Percentiles rank a stretch among this genome's conserved stretches.
Evolutionary conservation across 805 yeast genomes (phyloP).

Genomic region (Metschnikowia kunwiensis): DNA sequence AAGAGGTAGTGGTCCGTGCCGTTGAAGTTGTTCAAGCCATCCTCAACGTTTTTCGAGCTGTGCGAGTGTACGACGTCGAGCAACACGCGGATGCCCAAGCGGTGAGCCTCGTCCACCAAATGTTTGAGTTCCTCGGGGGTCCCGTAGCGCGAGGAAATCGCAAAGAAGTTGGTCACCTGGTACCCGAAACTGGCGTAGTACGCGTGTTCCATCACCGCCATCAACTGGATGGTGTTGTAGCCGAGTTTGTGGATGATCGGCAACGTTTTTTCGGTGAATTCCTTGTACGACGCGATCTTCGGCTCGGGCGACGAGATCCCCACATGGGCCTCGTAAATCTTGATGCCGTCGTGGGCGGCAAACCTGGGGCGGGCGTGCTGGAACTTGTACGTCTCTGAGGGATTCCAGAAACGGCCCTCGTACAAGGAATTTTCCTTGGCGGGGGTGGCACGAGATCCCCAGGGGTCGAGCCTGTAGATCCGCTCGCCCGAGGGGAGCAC

Average conservation of each 20-base stretch:
- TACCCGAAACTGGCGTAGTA: conserved; percentile 98
- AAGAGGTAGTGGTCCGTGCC: conserved; percentile 95
- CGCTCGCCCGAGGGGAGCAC: conserved; percentile 63
- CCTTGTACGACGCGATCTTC: conserved; percentile 76
- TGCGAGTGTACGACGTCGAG: conserved; percentile 95
- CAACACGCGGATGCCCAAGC: conserved; percentile 78
- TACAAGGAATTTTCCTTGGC: conserved; percentile 53
- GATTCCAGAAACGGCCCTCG: conserved; percentile 95
- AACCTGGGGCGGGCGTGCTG: conserved; percentile 62
- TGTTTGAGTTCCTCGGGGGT: conserved; percentile 93
- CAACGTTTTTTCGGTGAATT: conserved; percentile 73
- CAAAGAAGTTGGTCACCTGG: conserved; percentile 90
- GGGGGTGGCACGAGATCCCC: conserved; percentile 82
- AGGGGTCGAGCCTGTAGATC: conserved; percentile 83
- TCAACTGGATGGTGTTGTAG: conserved; percentile 88
- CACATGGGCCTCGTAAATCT: conserved; percentile 91
- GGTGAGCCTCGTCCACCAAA: conserved; percentile 88
- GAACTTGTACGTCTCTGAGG: conserved; percentile 51
- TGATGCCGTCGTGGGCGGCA: conserved; percentile 42
- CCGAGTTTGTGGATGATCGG: conserved; percentile 87
- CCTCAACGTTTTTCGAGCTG: conserved; percentile 90
- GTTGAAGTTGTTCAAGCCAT: conserved; percentile 89
- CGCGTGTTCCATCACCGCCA: conserved; percentile 99
- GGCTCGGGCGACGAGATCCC: conserved; percentile 94
- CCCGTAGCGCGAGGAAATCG: conserved; percentile 85